Base-by-base conservation (phyloP, 495 filamentous ascomycete species). In the Penicillium coprophilum region DNA sequence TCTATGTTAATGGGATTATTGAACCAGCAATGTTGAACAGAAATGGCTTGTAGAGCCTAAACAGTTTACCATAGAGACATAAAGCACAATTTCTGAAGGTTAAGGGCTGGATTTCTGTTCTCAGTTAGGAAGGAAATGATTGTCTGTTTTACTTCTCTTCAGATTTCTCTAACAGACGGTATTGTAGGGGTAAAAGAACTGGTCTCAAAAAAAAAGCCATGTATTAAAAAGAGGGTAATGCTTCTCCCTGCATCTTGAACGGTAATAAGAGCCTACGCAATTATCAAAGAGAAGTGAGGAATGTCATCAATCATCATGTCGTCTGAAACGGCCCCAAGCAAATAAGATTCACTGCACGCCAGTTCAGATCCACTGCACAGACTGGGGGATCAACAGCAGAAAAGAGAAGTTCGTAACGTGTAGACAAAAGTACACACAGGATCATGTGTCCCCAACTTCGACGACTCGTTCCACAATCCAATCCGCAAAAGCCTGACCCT, bases 401-500 rank as follows among this genome's bases (percentile, higher is more conserved):
- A 46, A 17, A 20, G 20, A 46, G 7, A 40, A 11, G 6, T 17
- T 24, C 5, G 4, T 28, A 40, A 44, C 6, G 39, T 13, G 46
- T 36, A 38, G 20, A 45, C 21, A 27, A 46, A 19, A 6, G 45
- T 38, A 47, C n/a, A 9, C 39, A 20, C 46, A 54, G 40, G 28
- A 43, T 66, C 60, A 77, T 20, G 67, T 39, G 8, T 72, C 70
- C 12, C 76, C 68, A 55, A 78, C 65, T 44, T 73, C 68, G 54
- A 78, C 53, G 17, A 75, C 60, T 41, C 58, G 61, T 49, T 77
- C 73, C 21, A 79, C 72, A 19, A 78, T 49, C 76, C 73, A 79
- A 61, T 82, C 69, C n/a, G 74, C 68, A 41, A 77, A 47, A 32
- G 53, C 61, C 59, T 82, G 79, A 7, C 66, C 72, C 46, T 79